Percentiles rank a stretch among this genome's conserved stretches.
Conservation (phyloP, 306 rosid species). For the Acacia crassicarpa region DNA sequence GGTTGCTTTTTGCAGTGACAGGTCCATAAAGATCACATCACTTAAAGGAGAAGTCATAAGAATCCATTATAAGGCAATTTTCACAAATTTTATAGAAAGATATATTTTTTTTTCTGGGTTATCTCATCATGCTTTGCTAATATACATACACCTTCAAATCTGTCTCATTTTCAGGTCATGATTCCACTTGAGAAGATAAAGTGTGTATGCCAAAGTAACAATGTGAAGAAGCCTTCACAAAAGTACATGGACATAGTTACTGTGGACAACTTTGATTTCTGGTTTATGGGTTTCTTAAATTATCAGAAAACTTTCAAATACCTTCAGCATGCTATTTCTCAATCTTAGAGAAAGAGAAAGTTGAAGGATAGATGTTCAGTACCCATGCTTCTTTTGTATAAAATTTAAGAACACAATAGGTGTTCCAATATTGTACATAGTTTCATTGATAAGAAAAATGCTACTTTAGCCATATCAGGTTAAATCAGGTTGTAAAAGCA, state of each 20-base stretch:
- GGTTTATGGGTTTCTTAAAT: conserved; percentile 62
- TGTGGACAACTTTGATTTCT: conserved; percentile 54
- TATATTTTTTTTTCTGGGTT: neutral
- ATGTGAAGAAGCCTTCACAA: conserved; percentile 47
- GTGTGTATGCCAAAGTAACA: conserved; percentile 41
- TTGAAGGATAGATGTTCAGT: neutral
- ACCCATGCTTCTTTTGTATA: conserved; percentile 1
- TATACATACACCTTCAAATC: neutral
- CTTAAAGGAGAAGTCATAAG: conserved; percentile 37
- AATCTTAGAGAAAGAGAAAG: neutral
- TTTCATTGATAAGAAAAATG: neutral
- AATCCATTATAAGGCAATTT: conserved; percentile 47
- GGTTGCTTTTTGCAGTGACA: conserved; percentile 52
- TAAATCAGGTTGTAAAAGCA: neutral
- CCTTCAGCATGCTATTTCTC: neutral
- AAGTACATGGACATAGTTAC: conserved; percentile 54
- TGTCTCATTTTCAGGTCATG: conserved; percentile 37
- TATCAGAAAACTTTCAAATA: conserved; percentile 8
- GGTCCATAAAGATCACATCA: conserved; percentile 44
- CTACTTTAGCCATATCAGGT: neutral
- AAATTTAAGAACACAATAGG: neutral
- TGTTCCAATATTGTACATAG: conserved; percentile 26
- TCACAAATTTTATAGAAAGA: neutral
- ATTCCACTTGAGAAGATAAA: conserved; percentile 46
- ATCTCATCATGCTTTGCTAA: neutral